Percentiles rank a stretch among this genome's conserved stretches.
These are phyloP conservation scores for Fusarium sp. DNA, from an alignment of 2,329 filamentous ascomycete genomes.

Conservation along the genomic window DNA sequence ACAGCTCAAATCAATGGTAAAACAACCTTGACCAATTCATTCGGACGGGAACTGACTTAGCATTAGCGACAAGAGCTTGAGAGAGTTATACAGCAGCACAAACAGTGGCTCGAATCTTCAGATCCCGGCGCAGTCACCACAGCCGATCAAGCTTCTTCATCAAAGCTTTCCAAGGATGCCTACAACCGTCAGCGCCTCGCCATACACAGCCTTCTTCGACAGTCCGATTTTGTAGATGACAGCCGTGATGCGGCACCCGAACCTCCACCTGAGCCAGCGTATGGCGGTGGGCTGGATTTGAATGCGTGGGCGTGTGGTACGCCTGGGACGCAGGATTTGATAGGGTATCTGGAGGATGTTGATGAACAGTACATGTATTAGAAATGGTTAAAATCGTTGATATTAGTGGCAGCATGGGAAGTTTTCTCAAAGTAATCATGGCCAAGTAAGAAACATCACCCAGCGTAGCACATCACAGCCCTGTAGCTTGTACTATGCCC, in stretches of 20 bases:
- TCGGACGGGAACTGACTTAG: background rate
- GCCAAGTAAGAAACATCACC: no score
- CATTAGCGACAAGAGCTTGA: constrained; percentile 47
- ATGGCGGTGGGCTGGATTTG: constrained; percentile 34
- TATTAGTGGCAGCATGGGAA: background rate
- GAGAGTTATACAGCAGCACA: constrained; percentile 45
- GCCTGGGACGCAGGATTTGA: constrained; percentile 29
- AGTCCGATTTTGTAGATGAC: constrained; percentile 57
- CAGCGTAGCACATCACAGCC: no score
- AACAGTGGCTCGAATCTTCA: constrained; percentile 45
- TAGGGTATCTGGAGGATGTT: constrained; percentile 33
- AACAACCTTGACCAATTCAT: accelerated
- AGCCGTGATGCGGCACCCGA: constrained; percentile 52
- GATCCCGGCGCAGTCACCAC: constrained; percentile 35
- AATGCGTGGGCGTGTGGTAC: constrained; percentile 42
- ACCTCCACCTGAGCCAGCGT: constrained; percentile 37
- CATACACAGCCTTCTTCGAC: constrained; percentile 57
- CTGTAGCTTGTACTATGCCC: no score
- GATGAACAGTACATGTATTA: constrained; percentile 50
- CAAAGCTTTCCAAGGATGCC: constrained; percentile 42
- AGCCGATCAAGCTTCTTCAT: constrained; percentile 23
- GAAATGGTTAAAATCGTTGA: background rate
- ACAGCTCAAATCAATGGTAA: constrained; percentile 48
- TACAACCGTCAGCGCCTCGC: constrained; percentile 52
- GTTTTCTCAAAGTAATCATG: no score